phyloP scores from a whole-genome alignment of 257 asterid genomes.

The Plantago ovata region DNA sequence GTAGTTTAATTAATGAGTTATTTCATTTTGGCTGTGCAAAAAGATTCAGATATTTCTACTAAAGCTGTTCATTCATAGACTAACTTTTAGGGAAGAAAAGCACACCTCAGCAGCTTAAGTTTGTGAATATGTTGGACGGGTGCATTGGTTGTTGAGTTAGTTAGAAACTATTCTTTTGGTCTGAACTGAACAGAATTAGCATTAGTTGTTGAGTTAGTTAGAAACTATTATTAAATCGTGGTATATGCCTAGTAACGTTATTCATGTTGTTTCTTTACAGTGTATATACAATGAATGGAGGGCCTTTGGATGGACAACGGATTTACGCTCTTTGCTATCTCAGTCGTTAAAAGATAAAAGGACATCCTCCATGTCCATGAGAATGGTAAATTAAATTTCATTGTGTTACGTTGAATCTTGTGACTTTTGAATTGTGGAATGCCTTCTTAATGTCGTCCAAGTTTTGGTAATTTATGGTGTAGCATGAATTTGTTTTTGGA shows the following conservation, averaged over 20 bases:
- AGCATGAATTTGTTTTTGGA: background rate
- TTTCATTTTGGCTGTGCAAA: too few species aligned
- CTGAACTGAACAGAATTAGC: too few species aligned
- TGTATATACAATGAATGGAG: constrained; percentile 84
- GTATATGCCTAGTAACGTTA: background rate
- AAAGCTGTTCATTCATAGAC: too few species aligned
- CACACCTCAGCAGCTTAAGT: too few species aligned
- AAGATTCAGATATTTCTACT: too few species aligned
- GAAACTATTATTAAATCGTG: background rate
- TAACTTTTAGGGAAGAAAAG: too few species aligned
- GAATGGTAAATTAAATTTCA: constrained; percentile 43
- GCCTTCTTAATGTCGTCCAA: constrained; percentile 7
- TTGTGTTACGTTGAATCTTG: background rate
- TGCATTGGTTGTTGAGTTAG: too few species aligned
- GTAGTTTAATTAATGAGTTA: too few species aligned
- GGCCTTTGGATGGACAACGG: constrained; percentile 74
- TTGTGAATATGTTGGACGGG: too few species aligned
- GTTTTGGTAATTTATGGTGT: background rate
- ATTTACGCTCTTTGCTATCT: constrained; percentile 53
- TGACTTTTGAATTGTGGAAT: background rate
- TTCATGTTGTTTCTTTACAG: constrained; percentile 32
- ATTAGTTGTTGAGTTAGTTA: too few species aligned
- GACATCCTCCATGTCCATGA: constrained; percentile 45
- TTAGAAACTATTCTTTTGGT: too few species aligned
- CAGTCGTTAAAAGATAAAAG: constrained; percentile 56